Evolutionary conservation across 164 flowering plant species (phyloP), one percentile per base, ranked within the genome.

Genomic region (Nymphaea colorata): DNA sequence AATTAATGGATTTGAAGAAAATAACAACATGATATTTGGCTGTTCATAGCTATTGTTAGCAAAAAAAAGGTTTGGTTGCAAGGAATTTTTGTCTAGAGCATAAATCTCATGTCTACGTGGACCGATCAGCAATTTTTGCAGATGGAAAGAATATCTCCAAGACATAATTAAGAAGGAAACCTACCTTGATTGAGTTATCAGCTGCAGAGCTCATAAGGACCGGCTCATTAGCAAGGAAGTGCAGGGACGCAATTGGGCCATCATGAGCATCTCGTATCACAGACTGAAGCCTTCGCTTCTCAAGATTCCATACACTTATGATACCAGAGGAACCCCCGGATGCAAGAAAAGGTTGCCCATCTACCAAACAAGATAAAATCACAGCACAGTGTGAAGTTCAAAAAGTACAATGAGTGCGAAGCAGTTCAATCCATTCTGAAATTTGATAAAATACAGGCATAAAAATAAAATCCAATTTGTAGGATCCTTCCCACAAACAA

Each of bases 271-370:
- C 99, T 72, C 73, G 83, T 61, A 92, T 82, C 62, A 95, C 91
- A 42, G 93, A 82, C 17, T 90, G 97, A 44, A 92, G 87, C 79
- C 87, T 89, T 78, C 84, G 78, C 74, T 92, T 95, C 75, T 95
- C 96, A 69, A 95, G 96, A 85, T 95, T 89, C 99, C 99, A 95
- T 71, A 95, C 82, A 80, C 90, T 92, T 79, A 92, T 88, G 59
- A 89, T 93, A 72, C 99, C 99, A 61, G 96, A 92, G 44, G 98
- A 87, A 77, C 90, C 91, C 44, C 99, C 99, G 62, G 99, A 95
- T 44, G 99, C 99, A 69, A 95, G 76, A 77, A 89, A 91, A 61
- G 98, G 99, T 70, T 83, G 94, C 42, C 97, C 99, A 82, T 92
- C 98, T 91, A 69, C 59, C 71, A 68, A 43, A 55, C n/a, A 47